phyloP scores from a whole-genome alignment of 805 yeast genomes.

The Yarrowia porcina region DNA sequence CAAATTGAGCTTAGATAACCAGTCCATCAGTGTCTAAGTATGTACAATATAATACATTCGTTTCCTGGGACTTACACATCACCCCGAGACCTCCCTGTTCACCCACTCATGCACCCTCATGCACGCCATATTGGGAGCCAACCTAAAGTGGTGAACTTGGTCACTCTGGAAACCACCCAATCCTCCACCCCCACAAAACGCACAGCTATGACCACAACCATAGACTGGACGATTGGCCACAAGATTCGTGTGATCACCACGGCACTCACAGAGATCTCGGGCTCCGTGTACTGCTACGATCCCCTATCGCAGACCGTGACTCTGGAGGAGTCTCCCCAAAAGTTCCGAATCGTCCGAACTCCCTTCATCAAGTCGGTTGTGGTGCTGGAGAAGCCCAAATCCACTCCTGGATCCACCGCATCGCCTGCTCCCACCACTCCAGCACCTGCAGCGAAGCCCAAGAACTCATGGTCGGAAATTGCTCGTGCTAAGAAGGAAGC shows the following conservation, averaged over 20 bases:
- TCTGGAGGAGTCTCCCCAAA: slow-evolving; percentile 35
- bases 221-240: slow-evolving; percentile 24
- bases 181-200: neutral
- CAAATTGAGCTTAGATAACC: no score
- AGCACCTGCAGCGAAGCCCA: slow-evolving; percentile 8
- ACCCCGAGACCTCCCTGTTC: no score
- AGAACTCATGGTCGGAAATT: slow-evolving; percentile 25
- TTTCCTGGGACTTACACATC: no score
- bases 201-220: slow-evolving; percentile 2
- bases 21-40: no score
- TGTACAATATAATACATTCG: no score
- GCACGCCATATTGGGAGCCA: neutral
- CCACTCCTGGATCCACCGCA: slow-evolving; percentile 24
- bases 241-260: slow-evolving; percentile 58
- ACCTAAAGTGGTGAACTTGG: slow-evolving; percentile 3
- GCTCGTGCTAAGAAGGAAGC: slow-evolving; percentile 20
- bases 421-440: neutral
- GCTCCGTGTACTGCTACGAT: slow-evolving; percentile 61
- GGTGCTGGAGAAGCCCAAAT: slow-evolving; percentile 44
- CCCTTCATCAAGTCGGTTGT: slow-evolving; percentile 55
- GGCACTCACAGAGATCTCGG: slow-evolving; percentile 56
- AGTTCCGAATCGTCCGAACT: slow-evolving; percentile 54
- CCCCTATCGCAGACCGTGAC: slow-evolving; percentile 47
- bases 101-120: neutral
- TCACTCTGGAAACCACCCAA: neutral